Evolutionary conservation across 2,329 filamentous ascomycete genomes (phyloP).

Genomic region (Paecilomyces sp.): DNA sequence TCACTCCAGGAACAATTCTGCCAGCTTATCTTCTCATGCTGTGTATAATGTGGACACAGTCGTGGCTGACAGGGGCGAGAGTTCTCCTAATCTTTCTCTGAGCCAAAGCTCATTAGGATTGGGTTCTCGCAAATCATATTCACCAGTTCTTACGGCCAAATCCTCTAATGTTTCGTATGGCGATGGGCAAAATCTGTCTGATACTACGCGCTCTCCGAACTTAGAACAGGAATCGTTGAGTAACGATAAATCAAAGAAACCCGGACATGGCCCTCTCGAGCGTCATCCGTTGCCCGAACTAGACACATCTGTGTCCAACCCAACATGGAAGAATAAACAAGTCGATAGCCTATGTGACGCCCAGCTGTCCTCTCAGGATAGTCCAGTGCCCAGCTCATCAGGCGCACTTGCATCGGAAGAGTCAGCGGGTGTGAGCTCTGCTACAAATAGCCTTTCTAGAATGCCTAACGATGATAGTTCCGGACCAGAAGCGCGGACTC

Average conservation of each 20-base stretch:
- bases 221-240: conserved; percentile 11
- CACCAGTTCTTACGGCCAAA: conserved; percentile 26
- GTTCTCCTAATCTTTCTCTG: conserved; percentile 17
- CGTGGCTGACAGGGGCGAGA: conserved; percentile 23
- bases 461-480: conserved; percentile 18
- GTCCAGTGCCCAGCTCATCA: conserved; percentile 21
- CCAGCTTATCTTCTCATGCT: conserved; percentile 22
- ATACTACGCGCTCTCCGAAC: conserved; percentile 13
- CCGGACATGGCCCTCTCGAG: conserved; percentile 11
- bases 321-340: conserved; percentile 16
- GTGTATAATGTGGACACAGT: conserved; percentile 21
- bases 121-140: conserved; percentile 21
- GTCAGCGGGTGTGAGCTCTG: conserved; percentile 16
- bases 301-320: conserved; percentile 15
- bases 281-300: conserved; percentile 21
- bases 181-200: conserved; percentile 15
- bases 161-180: conserved; percentile 15
- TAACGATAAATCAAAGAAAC: conserved; percentile 17
- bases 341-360: conserved; percentile 17
- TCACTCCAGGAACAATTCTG: conserved; percentile 23
- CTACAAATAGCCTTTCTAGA: conserved; percentile 22
- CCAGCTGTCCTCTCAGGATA: conserved; percentile 24
- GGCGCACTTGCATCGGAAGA: conserved; percentile 22
- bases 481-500: conserved; percentile 20
- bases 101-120: conserved; percentile 24